A percentile compares a stretch with the other conserved stretches of the same genome.
Conservation (phyloP, 1,139 yeast genomes). For the Zhuliangozyma parablackwelliae region DNA sequence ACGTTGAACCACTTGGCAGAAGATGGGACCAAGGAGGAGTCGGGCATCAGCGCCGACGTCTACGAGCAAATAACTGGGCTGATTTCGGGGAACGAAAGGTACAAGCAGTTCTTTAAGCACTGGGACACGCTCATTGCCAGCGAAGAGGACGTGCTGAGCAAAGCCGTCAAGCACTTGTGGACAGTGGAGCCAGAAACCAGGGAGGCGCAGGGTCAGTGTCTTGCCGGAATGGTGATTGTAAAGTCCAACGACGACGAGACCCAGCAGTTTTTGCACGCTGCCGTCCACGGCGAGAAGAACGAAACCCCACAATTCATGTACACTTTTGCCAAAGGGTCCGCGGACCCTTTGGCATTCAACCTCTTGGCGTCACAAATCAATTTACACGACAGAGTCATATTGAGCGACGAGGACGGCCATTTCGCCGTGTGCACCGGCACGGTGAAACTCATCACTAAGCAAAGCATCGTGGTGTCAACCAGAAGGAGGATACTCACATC, state of each 20-base stretch:
- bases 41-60: slow-evolving; percentile 44
- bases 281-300: slow-evolving; percentile 8
- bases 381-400: slow-evolving; percentile 53
- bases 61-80: slow-evolving; percentile 51
- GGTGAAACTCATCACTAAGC: slow-evolving; percentile 40
- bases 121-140: slow-evolving; percentile 75
- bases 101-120: slow-evolving; percentile 53
- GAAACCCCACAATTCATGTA: slow-evolving; percentile 33
- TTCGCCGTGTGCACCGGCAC: slow-evolving; percentile 67
- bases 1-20: slow-evolving; percentile 58
- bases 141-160: slow-evolving; percentile 62
- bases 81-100: slow-evolving; percentile 32
- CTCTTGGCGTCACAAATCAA: slow-evolving; percentile 37
- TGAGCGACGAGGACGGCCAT: slow-evolving; percentile 81
- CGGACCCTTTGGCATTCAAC: not conserved
- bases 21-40: slow-evolving; percentile 45
- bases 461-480: slow-evolving; percentile 39
- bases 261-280: slow-evolving; percentile 2
- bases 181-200: slow-evolving; percentile 55
- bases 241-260: slow-evolving; percentile 16
- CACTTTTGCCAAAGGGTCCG: slow-evolving; percentile 28
- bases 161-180: slow-evolving; percentile 66
- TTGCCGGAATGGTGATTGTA: slow-evolving; percentile 55
- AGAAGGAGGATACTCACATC: slow-evolving; percentile 50
- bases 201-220: slow-evolving; percentile 14